phyloP scores from a whole-genome alignment of 1,284 basidiomycete genomes.

The Neonothopanus nambi region DNA sequence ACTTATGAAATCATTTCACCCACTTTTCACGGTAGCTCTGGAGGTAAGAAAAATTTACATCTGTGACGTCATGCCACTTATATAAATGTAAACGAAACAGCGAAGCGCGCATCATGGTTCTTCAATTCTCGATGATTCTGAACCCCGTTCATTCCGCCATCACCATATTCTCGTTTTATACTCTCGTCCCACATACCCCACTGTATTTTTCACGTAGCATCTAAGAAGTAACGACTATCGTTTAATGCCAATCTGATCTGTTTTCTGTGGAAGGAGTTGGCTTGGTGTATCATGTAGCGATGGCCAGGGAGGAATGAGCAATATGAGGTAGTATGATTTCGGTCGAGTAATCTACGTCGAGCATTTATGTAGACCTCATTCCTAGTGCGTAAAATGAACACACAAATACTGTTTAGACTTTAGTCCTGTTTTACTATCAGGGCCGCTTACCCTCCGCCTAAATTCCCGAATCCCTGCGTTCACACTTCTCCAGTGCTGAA shows the following conservation, averaged over 20 bases:
- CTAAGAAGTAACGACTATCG: slow-evolving; percentile 25
- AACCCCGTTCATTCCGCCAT: slow-evolving; percentile 22
- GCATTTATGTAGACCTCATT: too few species aligned
- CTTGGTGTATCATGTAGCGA: too few species aligned
- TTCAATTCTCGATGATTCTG: slow-evolving; percentile 79
- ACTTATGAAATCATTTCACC: slow-evolving; percentile 15
- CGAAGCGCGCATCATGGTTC: slow-evolving; percentile 87
- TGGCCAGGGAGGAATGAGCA: too few species aligned
- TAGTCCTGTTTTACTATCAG: too few species aligned
- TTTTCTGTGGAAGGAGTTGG: slow-evolving; percentile 8
- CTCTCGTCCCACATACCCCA: slow-evolving; percentile 24
- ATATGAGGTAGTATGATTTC: too few species aligned
- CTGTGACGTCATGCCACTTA: background rate
- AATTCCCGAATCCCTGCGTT: too few species aligned
- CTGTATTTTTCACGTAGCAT: slow-evolving; percentile 25
- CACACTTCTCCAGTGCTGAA: too few species aligned
- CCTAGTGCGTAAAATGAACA: too few species aligned
- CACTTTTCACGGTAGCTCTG: slow-evolving; percentile 10
- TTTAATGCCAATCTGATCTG: background rate
- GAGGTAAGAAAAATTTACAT: slow-evolving; percentile 22
- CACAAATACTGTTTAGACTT: too few species aligned
- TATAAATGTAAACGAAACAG: slow-evolving; percentile 41
- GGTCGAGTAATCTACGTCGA: too few species aligned
- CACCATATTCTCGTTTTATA: slow-evolving; percentile 19
- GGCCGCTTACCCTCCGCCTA: too few species aligned